Percentiles rank a stretch among this genome's conserved stretches.
Conservation (phyloP, 495 filamentous ascomycete genomes). For the Podospora sp. region DNA sequence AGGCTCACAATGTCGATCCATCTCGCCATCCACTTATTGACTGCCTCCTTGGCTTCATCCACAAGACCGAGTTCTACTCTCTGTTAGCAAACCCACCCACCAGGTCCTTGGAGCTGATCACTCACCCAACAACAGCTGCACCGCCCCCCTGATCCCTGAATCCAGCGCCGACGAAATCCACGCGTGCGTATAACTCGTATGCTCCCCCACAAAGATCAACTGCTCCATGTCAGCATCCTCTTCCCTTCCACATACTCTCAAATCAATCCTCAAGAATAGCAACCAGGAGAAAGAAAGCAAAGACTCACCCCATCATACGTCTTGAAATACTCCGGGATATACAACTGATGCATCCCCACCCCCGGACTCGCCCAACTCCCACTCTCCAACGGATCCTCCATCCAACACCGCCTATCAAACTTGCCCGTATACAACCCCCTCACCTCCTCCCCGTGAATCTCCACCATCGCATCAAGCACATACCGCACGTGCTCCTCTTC, state of each 20-base stretch:
- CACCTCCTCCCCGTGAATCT: slow-evolving; percentile 62
- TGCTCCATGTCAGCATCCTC: slow-evolving; percentile 20
- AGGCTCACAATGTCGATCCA: slow-evolving; percentile 47
- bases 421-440: slow-evolving; percentile 61
- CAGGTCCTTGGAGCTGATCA: slow-evolving; percentile 13
- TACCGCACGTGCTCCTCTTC: slow-evolving; percentile 22
- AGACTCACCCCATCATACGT: slow-evolving; percentile 59
- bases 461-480: slow-evolving; percentile 50
- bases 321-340: slow-evolving; percentile 69
- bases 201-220: slow-evolving; percentile 70
- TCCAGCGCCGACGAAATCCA: slow-evolving; percentile 73
- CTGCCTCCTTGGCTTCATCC: slow-evolving; percentile 67
- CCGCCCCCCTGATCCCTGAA: slow-evolving; percentile 64
- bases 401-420: slow-evolving; percentile 63
- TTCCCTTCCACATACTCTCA: not conserved
- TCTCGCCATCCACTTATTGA: slow-evolving; percentile 69
- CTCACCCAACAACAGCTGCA: slow-evolving; percentile 61
- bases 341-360: slow-evolving; percentile 64
- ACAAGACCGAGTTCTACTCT: slow-evolving; percentile 61
- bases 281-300: too few relatives aligned
- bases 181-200: slow-evolving; percentile 73
- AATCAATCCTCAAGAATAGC: too few relatives aligned
- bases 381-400: slow-evolving; percentile 54
- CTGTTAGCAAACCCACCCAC: not conserved
- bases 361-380: slow-evolving; percentile 59